A percentile compares a stretch with the other conserved stretches of the same genome.
These are phyloP conservation scores for Yamadazyma songkhlaensis DNA, from an alignment of 1,139 yeast genomes.

Conservation along the genomic window DNA sequence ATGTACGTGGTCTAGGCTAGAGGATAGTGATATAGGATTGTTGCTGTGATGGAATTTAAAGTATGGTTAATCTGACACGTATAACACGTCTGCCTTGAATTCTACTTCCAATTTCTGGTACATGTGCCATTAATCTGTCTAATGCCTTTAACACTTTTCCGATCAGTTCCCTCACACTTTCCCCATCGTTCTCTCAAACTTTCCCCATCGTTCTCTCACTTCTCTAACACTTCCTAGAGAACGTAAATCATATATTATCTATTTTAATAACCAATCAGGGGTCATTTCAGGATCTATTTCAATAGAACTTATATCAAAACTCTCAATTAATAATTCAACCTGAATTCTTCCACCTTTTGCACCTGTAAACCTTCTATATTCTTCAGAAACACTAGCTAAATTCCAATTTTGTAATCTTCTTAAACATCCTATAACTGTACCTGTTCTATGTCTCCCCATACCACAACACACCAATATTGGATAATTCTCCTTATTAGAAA, in stretches of 20 bases:
- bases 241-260: constrained; percentile 1
- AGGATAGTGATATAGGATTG: no score
- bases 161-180: no score
- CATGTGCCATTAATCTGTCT: no score
- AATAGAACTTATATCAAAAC: constrained; percentile 61
- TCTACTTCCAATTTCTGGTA: no score
- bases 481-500: constrained; percentile 67
- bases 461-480: constrained; percentile 93
- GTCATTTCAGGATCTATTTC: constrained; percentile 34
- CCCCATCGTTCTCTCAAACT: no score
- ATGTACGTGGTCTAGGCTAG: no score
- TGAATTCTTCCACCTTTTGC: constrained; percentile 87
- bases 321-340: constrained; percentile 88
- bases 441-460: constrained; percentile 96
- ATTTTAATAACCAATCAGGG: constrained; percentile 13
- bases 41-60: no score
- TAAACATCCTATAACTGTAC: constrained; percentile 91
- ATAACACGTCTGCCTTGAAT: no score
- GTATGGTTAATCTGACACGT: no score
- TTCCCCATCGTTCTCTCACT: no score
- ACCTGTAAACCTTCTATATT: constrained; percentile 90
- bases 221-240: no score
- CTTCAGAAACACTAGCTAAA: constrained; percentile 88
- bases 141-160: no score
- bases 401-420: constrained; percentile 95